Evolutionary conservation across 768 basidiomycete species (phyloP), one percentile per base, ranked within the genome.

Genomic region (Xerocomus spinulosus): DNA sequence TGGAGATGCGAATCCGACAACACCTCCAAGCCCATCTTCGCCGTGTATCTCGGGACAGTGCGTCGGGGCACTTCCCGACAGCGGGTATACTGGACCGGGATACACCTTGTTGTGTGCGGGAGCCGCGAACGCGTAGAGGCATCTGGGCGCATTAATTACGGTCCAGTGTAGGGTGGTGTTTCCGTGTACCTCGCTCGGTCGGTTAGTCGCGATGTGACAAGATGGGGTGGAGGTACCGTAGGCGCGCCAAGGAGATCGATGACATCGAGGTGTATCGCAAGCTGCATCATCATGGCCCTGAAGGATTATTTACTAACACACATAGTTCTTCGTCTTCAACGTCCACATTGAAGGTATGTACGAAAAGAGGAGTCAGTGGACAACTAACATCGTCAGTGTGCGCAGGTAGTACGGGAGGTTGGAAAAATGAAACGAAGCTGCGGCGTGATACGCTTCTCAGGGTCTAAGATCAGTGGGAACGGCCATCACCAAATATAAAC

Each of bases 201-300:
- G n/a, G 32, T 13, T 6, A 20, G 29, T 4, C 18, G n/a, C 18
- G 9, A 41, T 46, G n/a, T n/a, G n/a, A n/a, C n/a, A n/a, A n/a
- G n/a, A n/a, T n/a, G n/a, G n/a, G n/a, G n/a, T n/a, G n/a, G n/a
- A n/a, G n/a, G n/a, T 66, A 89, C 91, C 21, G 89, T 89, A 0
- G 91, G 92, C n/a, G 94, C 70, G 1, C 92, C 92, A 6, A 92
- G 67, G 17, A 95, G 78, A 30, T 76, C 66, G 47, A 92, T 76
- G 50, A 82, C 75, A 2, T 77, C 73, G 12, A 75, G 74, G 54
- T 89, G 80, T 5, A 86, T 60, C 4, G 88, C 89, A 9, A 93
- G 69, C 82, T 5, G 87, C 92, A 69, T 94, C 92, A 58, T 95
- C 92, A 58, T 94, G 92, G 13, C 92, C 91, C 87, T 90, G n/a